Conservation (phyloP, 495 filamentous ascomycete genomes). For the Penicillium parvum region DNA sequence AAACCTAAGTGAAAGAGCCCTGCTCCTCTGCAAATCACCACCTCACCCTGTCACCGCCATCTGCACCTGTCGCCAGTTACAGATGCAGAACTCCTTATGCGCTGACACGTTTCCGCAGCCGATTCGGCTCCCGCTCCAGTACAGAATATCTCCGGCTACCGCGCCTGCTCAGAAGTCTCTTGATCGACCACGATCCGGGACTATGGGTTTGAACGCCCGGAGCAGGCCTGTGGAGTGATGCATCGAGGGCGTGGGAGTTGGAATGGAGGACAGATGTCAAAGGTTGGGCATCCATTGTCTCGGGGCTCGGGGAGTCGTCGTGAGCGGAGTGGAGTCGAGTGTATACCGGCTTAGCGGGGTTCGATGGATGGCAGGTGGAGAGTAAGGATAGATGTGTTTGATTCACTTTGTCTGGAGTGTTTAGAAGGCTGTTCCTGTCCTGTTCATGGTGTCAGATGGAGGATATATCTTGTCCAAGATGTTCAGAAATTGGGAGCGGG, state of each 20-base stretch:
- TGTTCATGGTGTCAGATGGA: no score
- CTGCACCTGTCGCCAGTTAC: no score
- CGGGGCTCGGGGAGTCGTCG: no score
- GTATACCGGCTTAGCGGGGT: not conserved
- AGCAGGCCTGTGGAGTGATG: no score
- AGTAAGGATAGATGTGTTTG: no score
- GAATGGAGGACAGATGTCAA: constrained; percentile 16
- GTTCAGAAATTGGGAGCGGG: not conserved
- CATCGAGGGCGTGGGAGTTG: constrained; percentile 10
- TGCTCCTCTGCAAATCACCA: no score
- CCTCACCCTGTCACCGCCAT: not conserved
- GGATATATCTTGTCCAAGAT: no score
- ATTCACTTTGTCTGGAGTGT: no score
- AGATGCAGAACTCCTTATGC: constrained; percentile 9
- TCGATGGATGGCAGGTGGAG: not conserved
- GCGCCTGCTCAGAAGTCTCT: constrained; percentile 35
- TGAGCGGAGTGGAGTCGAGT: no score
- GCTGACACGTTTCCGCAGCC: constrained; percentile 36
- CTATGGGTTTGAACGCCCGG: no score
- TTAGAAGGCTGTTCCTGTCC: no score
- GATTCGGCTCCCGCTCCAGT: constrained; percentile 43
- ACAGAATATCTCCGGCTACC: constrained; percentile 37
- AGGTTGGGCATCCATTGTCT: constrained; percentile 29
- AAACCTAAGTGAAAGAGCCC: no score
- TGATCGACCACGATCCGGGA: constrained; percentile 42